Conservation (phyloP, 208 protist species). For the Trypanosoma boissoni region DNA sequence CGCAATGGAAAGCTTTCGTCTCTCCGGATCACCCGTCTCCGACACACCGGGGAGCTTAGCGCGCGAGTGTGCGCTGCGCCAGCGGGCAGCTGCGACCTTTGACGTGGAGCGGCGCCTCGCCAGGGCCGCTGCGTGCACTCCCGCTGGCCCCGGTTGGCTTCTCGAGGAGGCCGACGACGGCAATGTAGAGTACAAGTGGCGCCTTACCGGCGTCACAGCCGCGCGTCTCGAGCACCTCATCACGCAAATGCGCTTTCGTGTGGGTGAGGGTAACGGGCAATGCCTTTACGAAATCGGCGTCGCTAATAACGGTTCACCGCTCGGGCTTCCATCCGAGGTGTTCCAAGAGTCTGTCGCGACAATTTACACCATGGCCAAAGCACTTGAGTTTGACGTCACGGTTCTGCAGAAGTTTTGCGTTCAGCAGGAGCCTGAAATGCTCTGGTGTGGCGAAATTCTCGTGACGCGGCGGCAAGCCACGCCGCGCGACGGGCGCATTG, state of each 20-base stretch:
- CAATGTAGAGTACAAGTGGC: constrained; percentile 96
- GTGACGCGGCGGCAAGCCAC: constrained; percentile 63
- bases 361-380: constrained; percentile 69
- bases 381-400: constrained; percentile 48
- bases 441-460: constrained; percentile 82
- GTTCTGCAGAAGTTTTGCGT: constrained; percentile 62
- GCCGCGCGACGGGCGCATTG: constrained; percentile 60
- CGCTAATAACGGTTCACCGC: constrained; percentile 85
- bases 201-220: constrained; percentile 74
- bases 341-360: constrained; percentile 80
- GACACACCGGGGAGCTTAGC: too few relatives aligned
- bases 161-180: constrained; percentile 91
- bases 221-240: constrained; percentile 91
- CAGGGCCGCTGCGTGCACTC: not conserved
- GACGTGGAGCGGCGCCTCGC: constrained; percentile 29
- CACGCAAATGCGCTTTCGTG: constrained; percentile 93
- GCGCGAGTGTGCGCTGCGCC: constrained; percentile 1
- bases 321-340: constrained; percentile 69
- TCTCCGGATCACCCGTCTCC: too few relatives aligned
- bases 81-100: constrained; percentile 29
- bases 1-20: too few relatives aligned
- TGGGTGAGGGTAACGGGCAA: constrained; percentile 91
- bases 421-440: constrained; percentile 10
- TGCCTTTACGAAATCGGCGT: constrained; percentile 95
- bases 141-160: constrained; percentile 27